Conservation (phyloP, 1,139 yeast species). For the Geotrichum citri-aurantii region DNA sequence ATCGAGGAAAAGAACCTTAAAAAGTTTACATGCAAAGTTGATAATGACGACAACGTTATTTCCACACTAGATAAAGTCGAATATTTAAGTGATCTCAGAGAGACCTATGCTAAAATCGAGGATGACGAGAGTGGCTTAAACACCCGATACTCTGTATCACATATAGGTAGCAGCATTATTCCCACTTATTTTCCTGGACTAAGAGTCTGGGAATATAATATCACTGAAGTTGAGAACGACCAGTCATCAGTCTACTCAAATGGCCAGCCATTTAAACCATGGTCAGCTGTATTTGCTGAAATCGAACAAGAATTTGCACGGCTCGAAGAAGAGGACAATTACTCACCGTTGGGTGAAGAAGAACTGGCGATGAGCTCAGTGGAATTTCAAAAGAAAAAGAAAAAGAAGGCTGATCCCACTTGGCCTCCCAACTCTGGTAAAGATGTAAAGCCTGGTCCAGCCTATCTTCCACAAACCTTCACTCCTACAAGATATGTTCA, state of each 20-base stretch:
- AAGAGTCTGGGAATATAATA: slow-evolving; percentile 80
- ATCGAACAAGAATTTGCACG: slow-evolving; percentile 35
- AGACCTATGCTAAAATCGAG: slow-evolving; percentile 8
- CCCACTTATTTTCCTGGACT: slow-evolving; percentile 83
- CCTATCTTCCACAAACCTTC: slow-evolving; percentile 60
- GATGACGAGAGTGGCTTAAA: slow-evolving; percentile 23
- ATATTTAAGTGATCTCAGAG: slow-evolving; percentile 20
- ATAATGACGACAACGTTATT: not conserved
- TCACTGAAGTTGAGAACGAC: slow-evolving; percentile 44
- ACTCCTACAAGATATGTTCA: slow-evolving; percentile 70
- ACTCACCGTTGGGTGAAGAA: slow-evolving; percentile 17
- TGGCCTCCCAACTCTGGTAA: slow-evolving; percentile 54
- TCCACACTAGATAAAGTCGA: slow-evolving; percentile 13
- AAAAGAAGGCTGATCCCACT: slow-evolving; percentile 46
- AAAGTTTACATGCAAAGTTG: not conserved
- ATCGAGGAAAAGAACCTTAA: slow-evolving; percentile 9
- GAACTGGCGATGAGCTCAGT: slow-evolving; percentile 16
- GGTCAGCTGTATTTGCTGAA: slow-evolving; percentile 52
- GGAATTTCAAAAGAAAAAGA: slow-evolving; percentile 24
- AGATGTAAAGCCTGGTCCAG: slow-evolving; percentile 59
- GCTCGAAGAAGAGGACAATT: slow-evolving; percentile 30
- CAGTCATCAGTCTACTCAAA: slow-evolving; percentile 15
- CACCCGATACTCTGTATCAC: slow-evolving; percentile 64
- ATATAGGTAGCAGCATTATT: slow-evolving; percentile 67
- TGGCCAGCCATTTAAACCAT: slow-evolving; percentile 29